Base-by-base conservation (phyloP, 139 green algal genomes). In the Auxenochlorella pyrenoidosa region DNA sequence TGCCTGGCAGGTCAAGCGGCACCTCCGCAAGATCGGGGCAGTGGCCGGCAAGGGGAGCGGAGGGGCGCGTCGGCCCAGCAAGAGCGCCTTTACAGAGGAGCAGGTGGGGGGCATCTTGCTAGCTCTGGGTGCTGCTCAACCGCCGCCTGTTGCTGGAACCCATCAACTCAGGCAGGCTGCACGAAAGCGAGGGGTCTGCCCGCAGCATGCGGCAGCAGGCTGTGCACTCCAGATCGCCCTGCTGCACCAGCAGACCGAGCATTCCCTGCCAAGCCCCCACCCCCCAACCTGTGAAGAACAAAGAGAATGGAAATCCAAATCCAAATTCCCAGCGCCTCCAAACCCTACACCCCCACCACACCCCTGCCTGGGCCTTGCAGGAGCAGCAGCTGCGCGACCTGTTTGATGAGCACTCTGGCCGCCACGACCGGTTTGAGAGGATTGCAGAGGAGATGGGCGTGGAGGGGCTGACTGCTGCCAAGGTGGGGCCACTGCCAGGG, bases 1-100 rank as follows among this genome's bases (percentile, higher is more conserved):
- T 63, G 54, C 54, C 38, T 28, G n/a, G 41, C 80, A 85, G 80
- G 66, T 85, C 63, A 85, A 85, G 80, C 40, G 60, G 16, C 80
- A 85, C 63, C 60, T 85, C 63, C 66, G 40, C 59, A 85, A 75
- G 28, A 40, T 85, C 5, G 80, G 80, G 0, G 66, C 59, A 16
- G 60, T 76, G 80, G 36, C 80, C 15, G 34, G 78, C n/a, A n/a
- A 8, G 38, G 0, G 40, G 47, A 15, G 38, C 38, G 72, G 76
- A 43, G 40, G 28, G 26, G n/a, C 0, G 8, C n/a, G n/a, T 16
- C 70, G 47, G 54, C 13, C 16, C 10, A 22, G 54, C 54, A 63
- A 63, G 16, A 24, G 54, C 54, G 54, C 54, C 13, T 63, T 63
- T 13, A 63, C 54, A 26, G 54, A 75, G 34, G 68, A 75, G 68